Evolutionary conservation across 176 grass and related monocot genomes (phyloP).

Genomic region (Bromus sterilis): DNA sequence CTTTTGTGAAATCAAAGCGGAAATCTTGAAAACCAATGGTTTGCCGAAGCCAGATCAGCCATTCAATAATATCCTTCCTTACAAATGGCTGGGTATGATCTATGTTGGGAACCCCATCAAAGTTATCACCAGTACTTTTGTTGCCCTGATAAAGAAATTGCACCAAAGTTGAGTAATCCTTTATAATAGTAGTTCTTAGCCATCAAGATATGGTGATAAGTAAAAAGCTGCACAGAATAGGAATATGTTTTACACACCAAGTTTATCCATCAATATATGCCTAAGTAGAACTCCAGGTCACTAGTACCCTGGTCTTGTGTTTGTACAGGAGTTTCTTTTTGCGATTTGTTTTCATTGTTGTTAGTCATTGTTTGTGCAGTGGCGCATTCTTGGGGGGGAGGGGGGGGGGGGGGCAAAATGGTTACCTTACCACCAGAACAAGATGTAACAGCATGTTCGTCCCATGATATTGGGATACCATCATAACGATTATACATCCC

Average conservation of each 20-base stretch:
- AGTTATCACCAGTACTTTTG: slow-evolving; percentile 66
- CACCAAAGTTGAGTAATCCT: background rate
- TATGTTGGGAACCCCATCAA: slow-evolving; percentile 88
- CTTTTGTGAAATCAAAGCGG: slow-evolving; percentile 98
- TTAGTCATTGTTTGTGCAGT: background rate
- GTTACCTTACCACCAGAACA: slow-evolving; percentile 94
- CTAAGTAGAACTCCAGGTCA: background rate
- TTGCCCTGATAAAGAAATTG: slow-evolving; percentile 45
- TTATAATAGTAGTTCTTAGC: background rate
- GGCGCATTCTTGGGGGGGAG: background rate
- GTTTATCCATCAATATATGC: background rate
- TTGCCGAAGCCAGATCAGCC: slow-evolving; percentile 74
- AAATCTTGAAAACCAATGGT: slow-evolving; percentile 87
- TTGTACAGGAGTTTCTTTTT: background rate
- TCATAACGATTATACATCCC: slow-evolving; percentile 91
- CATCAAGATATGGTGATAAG: background rate
- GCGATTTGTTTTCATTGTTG: background rate
- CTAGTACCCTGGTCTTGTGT: background rate
- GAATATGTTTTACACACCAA: background rate
- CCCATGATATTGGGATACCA: slow-evolving; percentile 86
- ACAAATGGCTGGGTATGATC: slow-evolving; percentile 96
- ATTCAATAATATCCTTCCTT: slow-evolving; percentile 78
- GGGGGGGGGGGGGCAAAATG: background rate
- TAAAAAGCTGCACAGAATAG: background rate
- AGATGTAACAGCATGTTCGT: slow-evolving; percentile 91